These are phyloP conservation scores for Periconia sp. DNA, from an alignment of 2,329 filamentous ascomycete genomes.

Conservation along the genomic window DNA sequence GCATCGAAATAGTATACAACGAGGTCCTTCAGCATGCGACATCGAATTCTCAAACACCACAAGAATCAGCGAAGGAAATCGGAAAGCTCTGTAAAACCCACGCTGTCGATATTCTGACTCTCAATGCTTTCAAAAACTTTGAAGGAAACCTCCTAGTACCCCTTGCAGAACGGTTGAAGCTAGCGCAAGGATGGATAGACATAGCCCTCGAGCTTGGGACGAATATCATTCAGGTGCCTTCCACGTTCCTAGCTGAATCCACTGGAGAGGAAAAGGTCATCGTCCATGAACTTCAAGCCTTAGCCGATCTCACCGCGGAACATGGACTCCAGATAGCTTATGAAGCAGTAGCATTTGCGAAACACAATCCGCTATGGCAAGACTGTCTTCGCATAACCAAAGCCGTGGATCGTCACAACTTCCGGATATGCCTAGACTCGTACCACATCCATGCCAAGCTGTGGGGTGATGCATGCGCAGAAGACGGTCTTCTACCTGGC, in stretches of 20 bases:
- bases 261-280: slow-evolving; percentile 1
- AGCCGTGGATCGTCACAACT: not conserved
- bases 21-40: slow-evolving; percentile 2
- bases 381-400: slow-evolving; percentile 4
- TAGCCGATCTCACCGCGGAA: slow-evolving; percentile 2
- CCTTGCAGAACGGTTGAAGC: not conserved
- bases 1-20: slow-evolving; percentile 11
- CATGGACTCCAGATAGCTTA: slow-evolving; percentile 1
- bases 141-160: not conserved
- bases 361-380: slow-evolving; percentile 2
- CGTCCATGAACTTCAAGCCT: slow-evolving; percentile 1
- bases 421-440: slow-evolving; percentile 1
- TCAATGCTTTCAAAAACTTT: slow-evolving; percentile 5
- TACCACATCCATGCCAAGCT: slow-evolving; percentile 4
- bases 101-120: not conserved
- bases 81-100: not conserved
- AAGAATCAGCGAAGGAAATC: not conserved
- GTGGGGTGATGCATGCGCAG: slow-evolving; percentile 2
- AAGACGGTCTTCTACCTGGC: not conserved
- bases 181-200: slow-evolving; percentile 3
- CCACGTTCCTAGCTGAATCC: slow-evolving; percentile 1
- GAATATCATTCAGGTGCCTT: slow-evolving; percentile 4
- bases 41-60: not conserved
- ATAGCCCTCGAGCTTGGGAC: not conserved
- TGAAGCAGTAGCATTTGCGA: slow-evolving; percentile 1